Percentiles rank a stretch among this genome's conserved stretches.
These are phyloP conservation scores for Mycena vulgaris DNA, from an alignment of 768 basidiomycete genomes.

Conservation along the genomic window DNA sequence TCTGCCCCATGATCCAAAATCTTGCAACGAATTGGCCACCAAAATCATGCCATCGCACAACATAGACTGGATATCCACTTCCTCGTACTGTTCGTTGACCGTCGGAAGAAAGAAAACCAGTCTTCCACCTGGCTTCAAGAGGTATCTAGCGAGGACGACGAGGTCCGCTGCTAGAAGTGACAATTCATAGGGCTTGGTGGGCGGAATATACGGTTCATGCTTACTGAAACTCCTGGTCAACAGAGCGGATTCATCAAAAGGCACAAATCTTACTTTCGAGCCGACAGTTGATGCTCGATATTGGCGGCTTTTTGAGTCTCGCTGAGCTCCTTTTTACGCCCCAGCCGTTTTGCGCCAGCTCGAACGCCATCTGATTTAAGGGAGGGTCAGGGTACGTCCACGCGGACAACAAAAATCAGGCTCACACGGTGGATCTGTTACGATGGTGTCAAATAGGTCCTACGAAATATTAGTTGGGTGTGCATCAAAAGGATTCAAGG, in stretches of 20 bases:
- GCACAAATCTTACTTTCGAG: constrained; percentile 61
- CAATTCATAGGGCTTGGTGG: constrained; percentile 93
- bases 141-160: constrained; percentile 83
- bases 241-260: neutral
- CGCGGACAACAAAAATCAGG: neutral
- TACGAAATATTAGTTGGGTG: neutral
- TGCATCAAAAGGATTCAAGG: neutral
- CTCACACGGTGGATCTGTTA: constrained; percentile 96
- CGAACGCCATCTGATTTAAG: constrained; percentile 84
- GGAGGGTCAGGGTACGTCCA: neutral
- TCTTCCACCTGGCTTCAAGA: constrained; percentile 88
- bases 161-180: constrained; percentile 87
- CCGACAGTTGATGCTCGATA: constrained; percentile 53
- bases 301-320: constrained; percentile 55
- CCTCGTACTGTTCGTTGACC: constrained; percentile 91
- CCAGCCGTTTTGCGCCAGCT: constrained; percentile 87
- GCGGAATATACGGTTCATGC: constrained; percentile 86
- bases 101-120: constrained; percentile 97
- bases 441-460: constrained; percentile 90
- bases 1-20: constrained; percentile 96
- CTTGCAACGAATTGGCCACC: constrained; percentile 90
- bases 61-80: constrained; percentile 85
- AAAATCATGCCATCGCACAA: constrained; percentile 92
- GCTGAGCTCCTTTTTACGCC: constrained; percentile 70
- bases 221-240: constrained; percentile 52